phyloP scores from a whole-genome alignment of 805 yeast genomes.

The Soucietia sequanensis region DNA sequence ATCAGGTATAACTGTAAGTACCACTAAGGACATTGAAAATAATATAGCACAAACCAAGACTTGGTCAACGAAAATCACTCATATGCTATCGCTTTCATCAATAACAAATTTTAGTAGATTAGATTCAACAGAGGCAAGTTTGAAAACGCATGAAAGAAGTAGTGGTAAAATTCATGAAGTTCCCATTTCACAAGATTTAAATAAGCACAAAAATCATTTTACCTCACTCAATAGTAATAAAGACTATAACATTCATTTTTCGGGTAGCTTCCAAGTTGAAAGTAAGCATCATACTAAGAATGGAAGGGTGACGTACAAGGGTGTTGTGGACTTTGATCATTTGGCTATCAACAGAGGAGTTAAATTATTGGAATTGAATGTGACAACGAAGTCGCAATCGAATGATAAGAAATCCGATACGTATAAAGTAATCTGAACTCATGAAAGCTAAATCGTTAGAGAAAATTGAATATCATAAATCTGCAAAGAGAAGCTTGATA shows the following conservation, averaged over 20 bases:
- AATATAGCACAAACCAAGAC: conserved; percentile 2
- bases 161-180: conserved; percentile 29
- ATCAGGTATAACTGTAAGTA: conserved; percentile 25
- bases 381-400: no score
- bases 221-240: conserved; percentile 11
- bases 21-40: conserved; percentile 8
- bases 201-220: conserved; percentile 1
- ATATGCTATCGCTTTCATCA: conserved; percentile 9
- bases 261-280: conserved; percentile 21
- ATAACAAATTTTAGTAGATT: conserved; percentile 20
- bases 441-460: no score
- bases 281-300: conserved; percentile 14
- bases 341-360: conserved; percentile 30
- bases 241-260: conserved; percentile 23
- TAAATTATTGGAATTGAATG: conserved; percentile 21
- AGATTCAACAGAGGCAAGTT: conserved; percentile 16
- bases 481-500: no score
- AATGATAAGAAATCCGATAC: no score
- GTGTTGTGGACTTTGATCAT: conserved; percentile 31
- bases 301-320: conserved; percentile 23
- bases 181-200: conserved; percentile 8
- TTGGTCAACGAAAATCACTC: conserved; percentile 30
- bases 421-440: no score
- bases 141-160: conserved; percentile 23
- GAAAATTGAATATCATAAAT: no score